A percentile compares a stretch with the other conserved stretches of the same genome.
phyloP scores from a whole-genome alignment of 768 basidiomycete species.

The Melanogaster broomeanus region DNA sequence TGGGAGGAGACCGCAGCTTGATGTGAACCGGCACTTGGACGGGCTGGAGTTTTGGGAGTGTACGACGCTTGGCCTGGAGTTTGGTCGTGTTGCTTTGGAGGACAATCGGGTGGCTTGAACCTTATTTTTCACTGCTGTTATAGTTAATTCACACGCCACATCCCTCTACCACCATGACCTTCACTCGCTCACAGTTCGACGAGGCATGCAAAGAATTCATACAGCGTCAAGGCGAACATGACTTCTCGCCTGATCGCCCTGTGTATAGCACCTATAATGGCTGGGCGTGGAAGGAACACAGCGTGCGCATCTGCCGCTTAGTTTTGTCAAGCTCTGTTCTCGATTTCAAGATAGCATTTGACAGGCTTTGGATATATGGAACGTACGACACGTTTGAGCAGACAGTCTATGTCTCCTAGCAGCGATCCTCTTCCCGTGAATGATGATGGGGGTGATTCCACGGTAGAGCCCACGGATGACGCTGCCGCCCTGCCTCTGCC shows the following conservation, averaged over 20 bases:
- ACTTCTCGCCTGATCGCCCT: neutral
- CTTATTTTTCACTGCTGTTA: constrained; percentile 46
- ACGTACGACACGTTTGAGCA: constrained; percentile 33
- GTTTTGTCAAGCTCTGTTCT: constrained; percentile 12
- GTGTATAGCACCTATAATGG: constrained; percentile 25
- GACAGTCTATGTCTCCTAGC: constrained; percentile 4
- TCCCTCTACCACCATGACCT: constrained; percentile 24
- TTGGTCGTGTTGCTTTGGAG: constrained; percentile 18
- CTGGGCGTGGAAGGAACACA: constrained; percentile 67
- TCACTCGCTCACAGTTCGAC: constrained; percentile 62
- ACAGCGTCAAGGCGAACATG: constrained; percentile 22
- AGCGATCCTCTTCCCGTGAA: constrained; percentile 4
- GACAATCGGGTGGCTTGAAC: constrained; percentile 56
- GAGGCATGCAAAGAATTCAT: constrained; percentile 56
- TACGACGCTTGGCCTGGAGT: constrained; percentile 13
- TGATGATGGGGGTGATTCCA: neutral
- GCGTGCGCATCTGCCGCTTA: constrained; percentile 40
- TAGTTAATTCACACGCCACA: constrained; percentile 44
- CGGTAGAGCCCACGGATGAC: constrained; percentile 35
- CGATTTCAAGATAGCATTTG: constrained; percentile 27
- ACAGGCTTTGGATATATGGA: constrained; percentile 50
- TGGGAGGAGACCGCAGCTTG: constrained; percentile 40
- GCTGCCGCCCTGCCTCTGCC: constrained; percentile 36
- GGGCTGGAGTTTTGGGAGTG: constrained; percentile 45
- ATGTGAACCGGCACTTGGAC: constrained; percentile 48